Evolutionary conservation across 139 green algal species (phyloP), one percentile per base, ranked within the genome.

Genomic region (Haematococcus lacustris): DNA sequence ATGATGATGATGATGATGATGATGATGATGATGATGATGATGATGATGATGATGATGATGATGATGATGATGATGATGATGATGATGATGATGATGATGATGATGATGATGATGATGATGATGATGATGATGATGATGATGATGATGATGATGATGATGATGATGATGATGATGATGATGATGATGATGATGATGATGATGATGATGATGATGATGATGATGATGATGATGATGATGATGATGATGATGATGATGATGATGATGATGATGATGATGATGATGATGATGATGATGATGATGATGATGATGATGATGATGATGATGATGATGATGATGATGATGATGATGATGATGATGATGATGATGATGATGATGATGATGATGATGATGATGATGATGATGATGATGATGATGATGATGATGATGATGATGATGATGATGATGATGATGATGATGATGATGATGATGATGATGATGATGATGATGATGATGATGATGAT

Each of bases 1-100:
- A 59, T 59, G 47, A 59, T 59, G 47, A 59, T 59, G 47, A 59
- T 59, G 47, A 59, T 59, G 47, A 59, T 59, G 47, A 59, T 59
- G 47, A 59, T 59, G 47, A 59, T 59, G 47, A 59, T 59, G 47
- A 59, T 59, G 47, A 59, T 59, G 47, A 59, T 59, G 47, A 59
- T 59, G 47, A 59, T 59, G 47, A 59, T 59, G 47, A 59, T 59
- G 47, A 59, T 59, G 47, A 59, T 59, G 47, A 59, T 59, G 47
- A 59, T 59, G 47, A 59, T 59, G 47, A 59, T 59, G 47, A 59
- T 59, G 47, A 59, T 59, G 47, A 59, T 59, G 47, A 59, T 59
- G 47, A 59, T 59, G 47, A 59, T 59, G 47, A 59, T 59, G 47
- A 59, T 59, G 47, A 59, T 59, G 47, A 59, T 59, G 47, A 59